Conservation (phyloP, 768 basidiomycete genomes). For the Amanita brunnescens region DNA sequence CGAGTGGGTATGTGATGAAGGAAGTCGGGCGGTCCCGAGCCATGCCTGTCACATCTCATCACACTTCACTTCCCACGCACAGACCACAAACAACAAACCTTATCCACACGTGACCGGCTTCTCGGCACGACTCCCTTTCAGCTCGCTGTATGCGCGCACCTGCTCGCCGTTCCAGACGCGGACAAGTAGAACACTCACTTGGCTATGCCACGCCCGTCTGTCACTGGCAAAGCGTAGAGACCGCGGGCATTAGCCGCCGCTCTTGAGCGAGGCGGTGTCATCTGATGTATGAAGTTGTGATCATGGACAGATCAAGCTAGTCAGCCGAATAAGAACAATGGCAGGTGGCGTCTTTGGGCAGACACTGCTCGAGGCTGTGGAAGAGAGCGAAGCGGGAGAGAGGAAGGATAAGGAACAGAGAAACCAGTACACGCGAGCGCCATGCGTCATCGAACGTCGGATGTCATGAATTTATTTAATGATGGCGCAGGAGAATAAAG, state of each 20-base stretch:
- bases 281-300: slow-evolving; percentile 4
- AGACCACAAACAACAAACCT: slow-evolving; percentile 30
- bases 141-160: background rate
- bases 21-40: slow-evolving; percentile 39
- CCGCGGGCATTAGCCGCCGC: too few relatives aligned
- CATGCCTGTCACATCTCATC: slow-evolving; percentile 33
- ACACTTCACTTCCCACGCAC: slow-evolving; percentile 37
- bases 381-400: background rate
- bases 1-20: slow-evolving; percentile 42
- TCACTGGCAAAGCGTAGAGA: background rate
- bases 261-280: background rate
- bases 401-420: slow-evolving; percentile 5
- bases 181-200: background rate
- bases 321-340: background rate
- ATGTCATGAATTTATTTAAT: slow-evolving; percentile 7
- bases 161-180: background rate
- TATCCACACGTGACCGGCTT: slow-evolving; percentile 26
- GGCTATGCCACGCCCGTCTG: background rate
- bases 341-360: background rate
- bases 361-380: background rate
- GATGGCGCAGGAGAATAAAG: background rate
- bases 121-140: slow-evolving; percentile 2
- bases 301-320: slow-evolving; percentile 1
- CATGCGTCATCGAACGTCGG: slow-evolving; percentile 3
- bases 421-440: slow-evolving; percentile 5